Evolutionary conservation across 1,284 basidiomycete species (phyloP).

Genomic region (Rhodotorula sp.): DNA sequence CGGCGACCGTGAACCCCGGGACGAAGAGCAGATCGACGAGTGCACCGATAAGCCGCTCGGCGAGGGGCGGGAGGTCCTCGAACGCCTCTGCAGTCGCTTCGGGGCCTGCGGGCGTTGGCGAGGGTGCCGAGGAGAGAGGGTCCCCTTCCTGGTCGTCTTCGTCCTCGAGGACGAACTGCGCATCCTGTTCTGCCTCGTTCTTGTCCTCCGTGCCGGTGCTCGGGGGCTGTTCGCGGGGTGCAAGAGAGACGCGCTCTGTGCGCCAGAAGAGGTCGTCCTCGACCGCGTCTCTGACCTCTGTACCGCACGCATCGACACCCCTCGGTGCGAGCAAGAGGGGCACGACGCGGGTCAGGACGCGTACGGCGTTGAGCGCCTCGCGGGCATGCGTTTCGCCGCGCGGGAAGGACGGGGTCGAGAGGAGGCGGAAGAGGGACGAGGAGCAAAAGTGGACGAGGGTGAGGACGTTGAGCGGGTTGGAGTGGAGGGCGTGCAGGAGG

Average conservation of each 20-base stretch:
- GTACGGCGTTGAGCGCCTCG: slow-evolving; percentile 82
- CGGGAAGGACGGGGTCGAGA: slow-evolving; percentile 48
- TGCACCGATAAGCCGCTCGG: slow-evolving; percentile 73
- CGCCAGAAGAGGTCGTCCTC: slow-evolving; percentile 73
- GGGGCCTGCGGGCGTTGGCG: neutral
- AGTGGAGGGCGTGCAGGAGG: slow-evolving; percentile 78
- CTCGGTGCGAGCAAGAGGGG: slow-evolving; percentile 83
- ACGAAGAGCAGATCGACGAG: slow-evolving; percentile 84
- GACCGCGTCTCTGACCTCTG: slow-evolving; percentile 57
- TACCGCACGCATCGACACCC: neutral
- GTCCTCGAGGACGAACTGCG: slow-evolving; percentile 61
- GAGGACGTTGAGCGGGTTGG: slow-evolving; percentile 78
- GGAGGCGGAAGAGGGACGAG: slow-evolving; percentile 74
- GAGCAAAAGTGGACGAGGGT: slow-evolving; percentile 75
- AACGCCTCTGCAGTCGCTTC: slow-evolving; percentile 18
- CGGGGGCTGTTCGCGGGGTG: neutral
- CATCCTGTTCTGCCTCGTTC: slow-evolving; percentile 45
- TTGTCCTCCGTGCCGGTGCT: slow-evolving; percentile 15
- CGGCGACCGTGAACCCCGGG: slow-evolving; percentile 84
- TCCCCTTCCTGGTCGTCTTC: slow-evolving; percentile 57
- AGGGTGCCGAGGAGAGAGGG: neutral
- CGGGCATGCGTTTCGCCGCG: slow-evolving; percentile 61
- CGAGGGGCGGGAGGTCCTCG: slow-evolving; percentile 68
- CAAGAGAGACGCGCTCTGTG: slow-evolving; percentile 1
- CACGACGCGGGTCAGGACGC: slow-evolving; percentile 80